phyloP scores from a whole-genome alignment of 495 filamentous ascomycete genomes.

The Penicillium maclennaniae region DNA sequence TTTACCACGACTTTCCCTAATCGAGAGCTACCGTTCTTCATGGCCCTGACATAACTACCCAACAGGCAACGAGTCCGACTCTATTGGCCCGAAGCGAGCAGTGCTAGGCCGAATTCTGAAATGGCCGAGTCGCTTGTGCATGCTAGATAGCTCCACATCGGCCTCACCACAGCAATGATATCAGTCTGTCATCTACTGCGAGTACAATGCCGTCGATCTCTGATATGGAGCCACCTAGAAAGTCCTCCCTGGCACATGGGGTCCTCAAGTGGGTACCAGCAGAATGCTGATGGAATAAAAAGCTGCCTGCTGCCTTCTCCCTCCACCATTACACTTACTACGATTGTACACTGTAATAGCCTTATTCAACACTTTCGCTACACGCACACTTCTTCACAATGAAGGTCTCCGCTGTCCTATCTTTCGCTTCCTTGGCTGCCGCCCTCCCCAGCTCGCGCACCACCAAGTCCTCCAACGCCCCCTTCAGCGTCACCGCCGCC shows the following conservation, averaged over 20 bases:
- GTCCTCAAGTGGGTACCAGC: neutral
- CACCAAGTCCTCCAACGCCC: conserved; percentile 9
- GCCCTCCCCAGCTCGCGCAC: conserved; percentile 17
- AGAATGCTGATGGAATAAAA: neutral
- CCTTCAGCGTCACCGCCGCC: conserved; percentile 29
- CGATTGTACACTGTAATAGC: neutral
- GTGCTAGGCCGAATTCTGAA: conserved; percentile 9
- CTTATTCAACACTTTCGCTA: neutral
- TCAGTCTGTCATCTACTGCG: conserved; percentile 7
- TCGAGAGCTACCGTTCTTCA: conserved; percentile 3
- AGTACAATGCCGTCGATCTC: conserved; percentile 12
- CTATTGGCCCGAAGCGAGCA: neutral
- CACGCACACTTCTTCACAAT: conserved; percentile 14
- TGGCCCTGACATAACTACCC: neutral
- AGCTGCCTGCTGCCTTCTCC: neutral
- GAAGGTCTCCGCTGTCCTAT: conserved; percentile 27
- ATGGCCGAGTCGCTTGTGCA: neutral
- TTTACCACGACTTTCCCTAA: conserved; percentile 3
- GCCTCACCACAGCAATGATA: conserved; percentile 8
- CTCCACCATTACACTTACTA: neutral
- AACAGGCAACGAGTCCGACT: neutral
- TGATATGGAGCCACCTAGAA: neutral
- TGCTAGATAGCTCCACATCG: neutral
- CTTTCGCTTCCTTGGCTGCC: conserved; percentile 22
- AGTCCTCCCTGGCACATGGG: neutral